Evolutionary conservation across 2,329 filamentous ascomycete genomes (phyloP).

Genomic region (Fusarium chlamydosporum): DNA sequence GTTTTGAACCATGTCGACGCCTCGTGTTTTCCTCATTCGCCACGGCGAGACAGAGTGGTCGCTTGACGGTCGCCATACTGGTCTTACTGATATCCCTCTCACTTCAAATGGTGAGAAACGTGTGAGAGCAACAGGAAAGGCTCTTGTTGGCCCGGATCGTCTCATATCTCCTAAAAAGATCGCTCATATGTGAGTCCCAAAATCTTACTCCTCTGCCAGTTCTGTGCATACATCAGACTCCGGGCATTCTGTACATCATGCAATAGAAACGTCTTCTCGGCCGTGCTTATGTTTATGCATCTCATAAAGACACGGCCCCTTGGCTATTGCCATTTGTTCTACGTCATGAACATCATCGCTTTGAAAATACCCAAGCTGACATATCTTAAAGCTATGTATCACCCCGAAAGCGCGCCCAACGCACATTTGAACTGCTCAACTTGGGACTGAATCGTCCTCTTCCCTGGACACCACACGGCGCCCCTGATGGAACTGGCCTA

Average conservation of each 20-base stretch:
- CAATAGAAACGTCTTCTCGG: not conserved
- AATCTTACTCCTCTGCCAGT: not conserved
- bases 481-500: slow-evolving; percentile 55
- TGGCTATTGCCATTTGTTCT: not conserved
- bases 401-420: slow-evolving; percentile 85
- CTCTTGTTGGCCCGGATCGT: slow-evolving; percentile 85
- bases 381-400: slow-evolving; percentile 77
- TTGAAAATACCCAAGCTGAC: slow-evolving; percentile 7
- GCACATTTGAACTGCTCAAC: slow-evolving; percentile 89
- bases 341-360: not conserved
- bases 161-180: slow-evolving; percentile 87
- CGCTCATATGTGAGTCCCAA: slow-evolving; percentile 78
- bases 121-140: slow-evolving; percentile 81
- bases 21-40: slow-evolving; percentile 84
- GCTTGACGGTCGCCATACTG: slow-evolving; percentile 86
- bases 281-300: not conserved
- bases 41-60: slow-evolving; percentile 98
- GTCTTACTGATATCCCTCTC: slow-evolving; percentile 86
- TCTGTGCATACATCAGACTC: not conserved
- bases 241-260: not conserved
- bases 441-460: slow-evolving; percentile 76
- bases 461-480: slow-evolving; percentile 75
- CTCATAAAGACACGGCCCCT: too few relatives aligned
- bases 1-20: slow-evolving; percentile 61
- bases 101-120: slow-evolving; percentile 85